A percentile compares a stretch with the other conserved stretches of the same genome.
These are phyloP conservation scores for Mercurialis annua DNA, from an alignment of 345 rosid genomes.

Conservation along the genomic window DNA sequence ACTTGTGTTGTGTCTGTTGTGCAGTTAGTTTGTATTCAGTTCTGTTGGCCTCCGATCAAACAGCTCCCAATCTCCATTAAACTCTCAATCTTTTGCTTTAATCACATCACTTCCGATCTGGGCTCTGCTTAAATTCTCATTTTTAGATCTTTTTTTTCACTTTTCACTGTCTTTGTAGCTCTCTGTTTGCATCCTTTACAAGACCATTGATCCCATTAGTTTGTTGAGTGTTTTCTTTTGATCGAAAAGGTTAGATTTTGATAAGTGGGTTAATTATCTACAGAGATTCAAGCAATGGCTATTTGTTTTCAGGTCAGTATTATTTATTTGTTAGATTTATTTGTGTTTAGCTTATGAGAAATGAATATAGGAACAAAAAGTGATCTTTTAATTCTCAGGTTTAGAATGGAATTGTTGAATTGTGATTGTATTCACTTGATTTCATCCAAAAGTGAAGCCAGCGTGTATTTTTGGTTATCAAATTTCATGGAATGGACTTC, in stretches of 20 bases:
- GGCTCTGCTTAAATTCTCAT: constrained; percentile 15
- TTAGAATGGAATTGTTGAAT: neutral
- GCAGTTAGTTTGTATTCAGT: neutral
- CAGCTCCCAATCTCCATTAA: constrained; percentile 3
- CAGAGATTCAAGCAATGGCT: constrained; percentile 22
- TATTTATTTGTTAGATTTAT: constrained; percentile 12
- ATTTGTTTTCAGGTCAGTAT: constrained; percentile 28
- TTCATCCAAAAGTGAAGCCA: neutral
- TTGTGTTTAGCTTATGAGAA: constrained; percentile 14
- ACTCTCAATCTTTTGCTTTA: constrained; percentile 16
- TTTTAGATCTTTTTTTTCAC: constrained; percentile 21
- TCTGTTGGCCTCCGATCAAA: neutral
- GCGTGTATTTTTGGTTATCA: constrained; percentile 12
- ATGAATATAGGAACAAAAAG: no score
- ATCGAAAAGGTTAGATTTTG: constrained; percentile 21
- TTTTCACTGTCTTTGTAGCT: neutral
- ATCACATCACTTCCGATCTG: constrained; percentile 24
- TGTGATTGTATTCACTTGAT: neutral
- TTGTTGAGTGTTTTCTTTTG: constrained; percentile 11
- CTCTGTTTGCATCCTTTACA: constrained; percentile 12
- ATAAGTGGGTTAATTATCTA: constrained; percentile 12
- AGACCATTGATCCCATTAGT: constrained; percentile 13
- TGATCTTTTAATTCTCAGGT: neutral
- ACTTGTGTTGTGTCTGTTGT: neutral
- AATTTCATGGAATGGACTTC: neutral